Evolutionary conservation across 805 yeast species (phyloP), one percentile per base, ranked within the genome.

Genomic region (Pichia exigua): DNA sequence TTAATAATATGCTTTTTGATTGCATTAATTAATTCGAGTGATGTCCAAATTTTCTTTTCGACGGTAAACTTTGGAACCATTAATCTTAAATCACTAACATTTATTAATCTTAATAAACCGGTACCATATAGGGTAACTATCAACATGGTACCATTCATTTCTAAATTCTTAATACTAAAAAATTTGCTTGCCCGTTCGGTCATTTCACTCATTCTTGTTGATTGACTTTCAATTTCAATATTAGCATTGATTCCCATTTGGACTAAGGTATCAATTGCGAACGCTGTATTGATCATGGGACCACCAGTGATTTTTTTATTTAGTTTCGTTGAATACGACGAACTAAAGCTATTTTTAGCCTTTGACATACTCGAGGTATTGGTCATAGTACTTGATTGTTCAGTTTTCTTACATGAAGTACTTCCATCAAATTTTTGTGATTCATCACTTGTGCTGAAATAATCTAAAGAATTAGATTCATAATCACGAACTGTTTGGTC

Each of bases 111-210:
- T 59, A 78, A 71, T 28, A 79, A 73, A 15, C 90, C 87, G 17
- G 80, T 81, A 10, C 94, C 95, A 64, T 81, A 80, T 67, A 87
- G 87, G 47, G 95, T 85, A 26, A 90, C 75, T 48, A 82, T 74
- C 17, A 91, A 63, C n/a, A 70, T 63, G 40, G 79, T 72, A n/a
- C 74, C 65, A 38, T 74, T 72, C 41, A 85, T 60, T 32, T 68
- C 71, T 55, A 92, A 73, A 17, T 77, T 69, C 24, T 81, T 78
- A 54, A 91, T 79, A 58, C 87, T 83, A 65, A 86, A 73, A 62
- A 79, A 87, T 52, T 78, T 79, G 27, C 87, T 78, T 0, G 97
- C 88, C 46, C 97, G 71, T 44, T 73, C 68, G 6, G 89, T 68
- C 96, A 92, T 89, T 56, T 79, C 76, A 17, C n/a, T 35, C 39